These are phyloP conservation scores for Suhomyces sp. DNA, from an alignment of 805 yeast species.

Conservation along the genomic window DNA sequence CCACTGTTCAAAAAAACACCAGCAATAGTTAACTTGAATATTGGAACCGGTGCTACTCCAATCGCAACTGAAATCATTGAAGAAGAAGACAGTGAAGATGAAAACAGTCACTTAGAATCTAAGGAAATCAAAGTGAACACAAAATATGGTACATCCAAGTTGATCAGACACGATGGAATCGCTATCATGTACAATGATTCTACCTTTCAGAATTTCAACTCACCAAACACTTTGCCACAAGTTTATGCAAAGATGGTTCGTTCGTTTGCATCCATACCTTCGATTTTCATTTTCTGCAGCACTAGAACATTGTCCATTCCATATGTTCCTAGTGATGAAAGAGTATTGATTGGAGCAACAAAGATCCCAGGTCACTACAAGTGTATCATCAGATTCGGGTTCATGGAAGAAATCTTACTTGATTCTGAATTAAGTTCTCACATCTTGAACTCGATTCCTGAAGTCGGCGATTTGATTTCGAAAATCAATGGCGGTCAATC, in stretches of 20 bases:
- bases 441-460: constrained; percentile 23
- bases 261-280: constrained; percentile 45
- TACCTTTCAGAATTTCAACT: constrained; percentile 32
- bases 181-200: constrained; percentile 44
- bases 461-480: constrained; percentile 11
- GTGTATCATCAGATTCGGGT: constrained; percentile 50
- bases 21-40: constrained; percentile 19
- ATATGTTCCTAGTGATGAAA: constrained; percentile 36
- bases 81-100: constrained; percentile 1
- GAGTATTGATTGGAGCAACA: constrained; percentile 39
- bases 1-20: constrained; percentile 21
- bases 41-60: constrained; percentile 1
- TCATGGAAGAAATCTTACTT: constrained; percentile 40
- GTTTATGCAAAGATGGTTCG: constrained; percentile 36
- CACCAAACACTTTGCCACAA: constrained; percentile 48
- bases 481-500: constrained; percentile 5
- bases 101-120: constrained; percentile 2
- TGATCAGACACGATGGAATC: constrained; percentile 34
- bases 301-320: constrained; percentile 45
- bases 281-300: constrained; percentile 44
- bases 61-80: neutral
- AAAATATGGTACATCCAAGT: constrained; percentile 17
- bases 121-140: constrained; percentile 14
- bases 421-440: constrained; percentile 18
- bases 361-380: constrained; percentile 47